A percentile compares a stretch with the other conserved stretches of the same genome.
Evolutionary conservation across 1,139 yeast species (phyloP).

Genomic region (Maudiozyma humilis): DNA sequence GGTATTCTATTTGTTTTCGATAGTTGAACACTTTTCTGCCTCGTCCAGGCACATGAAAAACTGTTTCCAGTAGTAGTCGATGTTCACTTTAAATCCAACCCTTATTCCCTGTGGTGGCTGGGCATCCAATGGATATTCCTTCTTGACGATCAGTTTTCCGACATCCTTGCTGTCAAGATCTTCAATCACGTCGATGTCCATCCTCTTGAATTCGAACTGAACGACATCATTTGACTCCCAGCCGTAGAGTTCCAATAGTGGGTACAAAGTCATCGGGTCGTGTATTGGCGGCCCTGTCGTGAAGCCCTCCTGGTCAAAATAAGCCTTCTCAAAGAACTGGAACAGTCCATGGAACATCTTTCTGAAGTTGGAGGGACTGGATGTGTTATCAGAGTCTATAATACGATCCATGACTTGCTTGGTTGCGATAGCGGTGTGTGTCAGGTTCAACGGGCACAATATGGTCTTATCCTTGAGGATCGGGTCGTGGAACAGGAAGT

Average conservation of each 20-base stretch:
- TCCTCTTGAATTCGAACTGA: conserved; percentile 30
- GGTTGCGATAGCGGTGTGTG: conserved; percentile 61
- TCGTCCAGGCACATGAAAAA: conserved; percentile 37
- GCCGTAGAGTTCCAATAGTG: conserved; percentile 41
- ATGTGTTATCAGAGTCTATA: conserved; percentile 19
- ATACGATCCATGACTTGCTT: conserved; percentile 36
- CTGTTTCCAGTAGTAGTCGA: conserved; percentile 46
- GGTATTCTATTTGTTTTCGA: conserved; percentile 10
- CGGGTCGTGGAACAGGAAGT: conserved; percentile 42
- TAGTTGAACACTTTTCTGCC: conserved; percentile 24
- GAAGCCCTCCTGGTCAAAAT: conserved; percentile 39
- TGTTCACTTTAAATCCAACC: conserved; percentile 41
- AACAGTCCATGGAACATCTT: conserved; percentile 50
- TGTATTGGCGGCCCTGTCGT: conserved; percentile 68
- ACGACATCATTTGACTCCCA: conserved; percentile 26
- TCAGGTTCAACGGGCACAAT: conserved; percentile 59
- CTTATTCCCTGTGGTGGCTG: conserved; percentile 33
- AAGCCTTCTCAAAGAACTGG: conserved; percentile 45
- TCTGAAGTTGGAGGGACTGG: conserved; percentile 34
- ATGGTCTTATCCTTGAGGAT: conserved; percentile 42
- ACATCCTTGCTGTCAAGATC: conserved; percentile 25
- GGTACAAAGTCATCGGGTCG: conserved; percentile 68
- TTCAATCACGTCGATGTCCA: conserved; percentile 33
- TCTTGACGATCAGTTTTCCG: conserved; percentile 20
- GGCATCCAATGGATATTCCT: conserved; percentile 15